These are phyloP conservation scores for Macrophomina pseudophaseolina DNA, from an alignment of 2,329 filamentous ascomycete species.

Conservation along the genomic window DNA sequence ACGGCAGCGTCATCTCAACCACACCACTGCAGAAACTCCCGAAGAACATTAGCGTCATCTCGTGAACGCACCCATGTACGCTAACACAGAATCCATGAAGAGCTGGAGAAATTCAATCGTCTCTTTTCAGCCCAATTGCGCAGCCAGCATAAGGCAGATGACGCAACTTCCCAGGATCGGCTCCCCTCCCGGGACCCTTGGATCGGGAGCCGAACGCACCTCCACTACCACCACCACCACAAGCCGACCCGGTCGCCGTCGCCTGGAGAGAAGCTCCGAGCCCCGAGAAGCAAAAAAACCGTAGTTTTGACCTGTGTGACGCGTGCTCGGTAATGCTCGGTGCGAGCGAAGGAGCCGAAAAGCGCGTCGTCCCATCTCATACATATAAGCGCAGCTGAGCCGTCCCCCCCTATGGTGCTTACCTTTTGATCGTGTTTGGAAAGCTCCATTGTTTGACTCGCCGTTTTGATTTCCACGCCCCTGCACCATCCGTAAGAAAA, in stretches of 20 bases:
- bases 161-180: background rate
- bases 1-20: no score
- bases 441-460: no score
- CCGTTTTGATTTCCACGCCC: no score
- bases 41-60: no score
- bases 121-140: no score
- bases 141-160: no score
- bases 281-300: background rate
- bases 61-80: no score
- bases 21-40: no score
- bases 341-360: background rate
- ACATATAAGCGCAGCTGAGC: conserved; percentile 2
- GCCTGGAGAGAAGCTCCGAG: background rate
- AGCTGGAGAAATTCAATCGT: no score
- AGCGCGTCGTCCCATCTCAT: background rate
- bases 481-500: no score
- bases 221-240: background rate
- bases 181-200: conserved; percentile 17
- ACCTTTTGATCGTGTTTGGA: background rate
- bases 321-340: conserved; percentile 3
- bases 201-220: background rate
- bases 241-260: background rate
- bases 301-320: background rate
- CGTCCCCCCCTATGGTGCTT: background rate
- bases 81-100: no score